Evolutionary conservation across 169 alveolate genomes (phyloP).

Genomic region (Amoebophrya sp.): DNA sequence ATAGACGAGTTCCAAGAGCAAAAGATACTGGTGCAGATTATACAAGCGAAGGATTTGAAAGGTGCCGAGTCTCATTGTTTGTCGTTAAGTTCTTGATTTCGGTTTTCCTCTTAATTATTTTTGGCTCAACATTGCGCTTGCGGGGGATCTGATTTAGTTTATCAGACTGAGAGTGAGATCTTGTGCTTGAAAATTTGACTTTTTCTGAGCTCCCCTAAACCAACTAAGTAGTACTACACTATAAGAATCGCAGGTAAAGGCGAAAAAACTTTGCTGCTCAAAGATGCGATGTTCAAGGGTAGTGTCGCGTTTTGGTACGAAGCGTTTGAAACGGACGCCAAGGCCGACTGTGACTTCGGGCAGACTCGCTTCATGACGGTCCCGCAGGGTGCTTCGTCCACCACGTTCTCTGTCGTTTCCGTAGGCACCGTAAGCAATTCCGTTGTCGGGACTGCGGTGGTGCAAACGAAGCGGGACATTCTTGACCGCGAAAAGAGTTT

Average conservation of each 20-base stretch:
- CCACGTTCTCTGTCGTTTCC: not conserved
- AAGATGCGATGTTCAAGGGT: not conserved
- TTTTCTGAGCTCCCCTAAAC: no score
- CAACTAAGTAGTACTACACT: no score
- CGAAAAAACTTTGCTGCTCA: not conserved
- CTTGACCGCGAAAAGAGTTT: not conserved
- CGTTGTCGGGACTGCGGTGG: not conserved
- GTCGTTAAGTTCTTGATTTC: no score
- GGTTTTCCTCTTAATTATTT: no score
- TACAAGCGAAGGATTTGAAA: not conserved
- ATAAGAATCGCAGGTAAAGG: slow-evolving; percentile 14
- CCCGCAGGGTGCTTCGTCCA: not conserved
- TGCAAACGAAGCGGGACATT: not conserved
- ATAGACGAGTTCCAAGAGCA: not conserved
- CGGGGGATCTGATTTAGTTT: no score
- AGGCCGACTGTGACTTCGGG: not conserved
- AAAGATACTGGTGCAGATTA: not conserved
- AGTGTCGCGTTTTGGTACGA: slow-evolving; percentile 14
- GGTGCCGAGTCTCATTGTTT: no score
- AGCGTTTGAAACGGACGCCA: not conserved
- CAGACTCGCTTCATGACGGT: not conserved
- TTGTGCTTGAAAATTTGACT: no score
- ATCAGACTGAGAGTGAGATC: no score
- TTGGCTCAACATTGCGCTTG: no score
- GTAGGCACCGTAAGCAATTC: not conserved